Evolutionary conservation across 176 grass and related monocot genomes (phyloP), one percentile per base, ranked within the genome.

Genomic region (Cenchrus americanus): DNA sequence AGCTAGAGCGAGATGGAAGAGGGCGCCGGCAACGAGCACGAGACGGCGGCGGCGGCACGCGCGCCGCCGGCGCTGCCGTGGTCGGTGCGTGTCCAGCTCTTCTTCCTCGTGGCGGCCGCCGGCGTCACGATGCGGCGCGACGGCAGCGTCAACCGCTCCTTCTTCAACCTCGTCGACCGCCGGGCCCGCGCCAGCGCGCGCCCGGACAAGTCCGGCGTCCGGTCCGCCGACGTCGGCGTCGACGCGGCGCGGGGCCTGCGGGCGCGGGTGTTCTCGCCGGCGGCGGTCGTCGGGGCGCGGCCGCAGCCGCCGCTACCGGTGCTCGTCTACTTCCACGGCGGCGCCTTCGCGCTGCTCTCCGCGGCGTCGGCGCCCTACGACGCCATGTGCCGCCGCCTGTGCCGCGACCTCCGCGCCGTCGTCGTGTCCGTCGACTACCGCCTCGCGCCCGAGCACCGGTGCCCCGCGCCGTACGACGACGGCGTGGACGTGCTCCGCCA

Each of bases 251-350:
- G 75, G 13, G 55, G 74, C 22, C 69, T 92, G 23, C 92, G 87
- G 93, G 79, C 70, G 19, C 93, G 87, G 27, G 83, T 94, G 22
- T 94, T 77, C 82, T 66, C 55, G 1, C 87, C 87, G 13, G 21
- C 77, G 3, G 10, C 12, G 9, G 0, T 14, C 0, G n/a, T n/a
- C 27, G 27, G 27, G 27, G 27, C 27, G 27, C 27, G 2, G 27
- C 27, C 78, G 32, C 72, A 82, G 54, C 87, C 92, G n/a, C 64
- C 78, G 32, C 72, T 85, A 54, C 87, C 92, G 40, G 70, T 91
- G 19, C 3, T 97, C 22, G 80, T 97, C 26, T 83, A 87, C 82
- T 86, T 90, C 87, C 94, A 97, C 81, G 89, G 94, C 44, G 89
- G 94, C 41, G 94, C 84, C 15, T 97, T 93, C 91, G 41, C 48